A percentile compares a stretch with the other conserved stretches of the same genome.
These are phyloP conservation scores for Artomyces pyxidatus DNA, from an alignment of 768 basidiomycete species.

Conservation along the genomic window DNA sequence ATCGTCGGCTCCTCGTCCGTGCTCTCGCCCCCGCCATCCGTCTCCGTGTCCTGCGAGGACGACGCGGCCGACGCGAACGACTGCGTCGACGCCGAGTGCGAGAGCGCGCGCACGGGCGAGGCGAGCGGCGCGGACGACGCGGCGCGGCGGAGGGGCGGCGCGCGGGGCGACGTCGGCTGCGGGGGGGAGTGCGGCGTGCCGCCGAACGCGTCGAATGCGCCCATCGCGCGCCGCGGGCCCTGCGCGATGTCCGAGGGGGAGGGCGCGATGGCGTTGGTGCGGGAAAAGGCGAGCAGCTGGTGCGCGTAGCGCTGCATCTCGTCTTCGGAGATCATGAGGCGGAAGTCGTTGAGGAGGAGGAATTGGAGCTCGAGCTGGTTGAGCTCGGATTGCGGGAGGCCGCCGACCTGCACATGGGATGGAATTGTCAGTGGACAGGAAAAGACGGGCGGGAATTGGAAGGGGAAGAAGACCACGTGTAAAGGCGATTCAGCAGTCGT, in stretches of 20 bases:
- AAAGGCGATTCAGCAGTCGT: no score
- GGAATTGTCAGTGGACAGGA: conserved; percentile 6
- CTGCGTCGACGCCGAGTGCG: conserved; percentile 12
- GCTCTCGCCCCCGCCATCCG: conserved; percentile 40
- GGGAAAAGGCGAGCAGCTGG: conserved; percentile 70
- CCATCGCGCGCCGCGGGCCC: conserved; percentile 43
- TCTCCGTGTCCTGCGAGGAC: conserved; percentile 23
- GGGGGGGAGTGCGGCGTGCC: conserved; percentile 25
- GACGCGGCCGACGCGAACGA: conserved; percentile 24
- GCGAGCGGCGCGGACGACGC: conserved; percentile 16
- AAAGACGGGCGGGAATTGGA: conserved; percentile 4
- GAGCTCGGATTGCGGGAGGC: conserved; percentile 83
- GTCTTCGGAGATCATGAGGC: conserved; percentile 73
- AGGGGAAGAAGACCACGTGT: no score
- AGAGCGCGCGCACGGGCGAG: conserved; percentile 8
- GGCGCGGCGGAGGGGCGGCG: conserved; percentile 1
- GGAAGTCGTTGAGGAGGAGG: conserved; percentile 91
- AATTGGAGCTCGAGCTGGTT: conserved; percentile 98
- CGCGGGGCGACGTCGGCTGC: conserved; percentile 4
- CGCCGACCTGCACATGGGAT: conserved; percentile 65
- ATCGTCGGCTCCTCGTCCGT: conserved; percentile 85
- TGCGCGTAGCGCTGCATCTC: conserved; percentile 97
- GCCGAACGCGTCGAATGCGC: conserved; percentile 45
- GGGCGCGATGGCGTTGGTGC: conserved; percentile 21
- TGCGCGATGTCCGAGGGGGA: conserved; percentile 19